Evolutionary conservation across 2,329 filamentous ascomycete species (phyloP), one percentile per base, ranked within the genome.

Genomic region (Aspergillus sp.): DNA sequence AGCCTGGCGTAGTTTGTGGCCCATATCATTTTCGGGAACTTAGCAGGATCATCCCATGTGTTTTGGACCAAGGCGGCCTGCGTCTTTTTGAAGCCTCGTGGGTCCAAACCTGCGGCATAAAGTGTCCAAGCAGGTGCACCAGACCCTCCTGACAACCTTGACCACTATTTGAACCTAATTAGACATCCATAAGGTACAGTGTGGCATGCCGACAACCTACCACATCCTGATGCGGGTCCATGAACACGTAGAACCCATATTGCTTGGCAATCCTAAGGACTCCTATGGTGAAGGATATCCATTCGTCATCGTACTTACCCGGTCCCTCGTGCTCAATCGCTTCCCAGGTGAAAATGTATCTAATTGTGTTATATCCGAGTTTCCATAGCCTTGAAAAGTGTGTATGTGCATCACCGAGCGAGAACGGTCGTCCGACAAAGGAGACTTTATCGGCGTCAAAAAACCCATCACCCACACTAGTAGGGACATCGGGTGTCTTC

Each of bases 11-110:
- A 99, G 72, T 99, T 99, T 51, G 96, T 98, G 15, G 93, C 92
- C 95, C 95, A 99, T 57, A 98, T 93, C 96, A 99, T 99, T 78
- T 97, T 98, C 22, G 95, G 95, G 64, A 93, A 99, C 1, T 88
- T 83, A 24, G 87, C 87, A 8, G 93, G 91, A 19, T 96, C 84
- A 9, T 90, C 87, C 70, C 91, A 97, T 2, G 90, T 96, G 69
- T 98, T 99, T 53, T 99, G 95, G 6, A 99, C 93, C 59, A 98
- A 84, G 39, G 95, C 91, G 4, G 93, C 93, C 75, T 97, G 89
- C 13, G 93, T 99, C 19, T 85, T 86, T 52, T 87, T 86, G 69
- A 99, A 97, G 64, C 84, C 87, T 72, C 88, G 83, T 0, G 95
- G 95, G 70, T 99, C 91, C 47, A 99, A 80, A 8, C 95, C 95